phyloP scores from a whole-genome alignment of 2,329 filamentous ascomycete species.

The Calonectria hongkongensis region DNA sequence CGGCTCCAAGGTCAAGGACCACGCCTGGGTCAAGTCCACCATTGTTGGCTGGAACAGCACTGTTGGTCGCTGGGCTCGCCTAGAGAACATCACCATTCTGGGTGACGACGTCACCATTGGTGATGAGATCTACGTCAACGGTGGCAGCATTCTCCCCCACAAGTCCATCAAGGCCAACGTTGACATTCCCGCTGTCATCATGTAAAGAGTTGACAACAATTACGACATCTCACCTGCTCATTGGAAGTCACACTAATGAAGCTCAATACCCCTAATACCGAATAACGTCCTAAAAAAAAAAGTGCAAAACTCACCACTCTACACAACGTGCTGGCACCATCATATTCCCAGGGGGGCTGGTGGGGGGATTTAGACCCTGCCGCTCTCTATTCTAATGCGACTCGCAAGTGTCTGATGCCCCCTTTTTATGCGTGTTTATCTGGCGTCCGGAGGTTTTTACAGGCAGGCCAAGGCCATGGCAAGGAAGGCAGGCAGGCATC shows the following conservation, averaged over 20 bases:
- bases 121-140: slow-evolving; percentile 99
- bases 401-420: slow-evolving; percentile 54
- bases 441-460: slow-evolving; percentile 55
- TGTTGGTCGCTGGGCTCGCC: slow-evolving; percentile 94
- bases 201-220: slow-evolving; percentile 66
- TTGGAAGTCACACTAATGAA: slow-evolving; percentile 51
- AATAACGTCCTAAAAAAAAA: slow-evolving; percentile 48
- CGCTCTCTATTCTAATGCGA: slow-evolving; percentile 53
- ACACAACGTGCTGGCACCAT: slow-evolving; percentile 54
- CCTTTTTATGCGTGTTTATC: slow-evolving; percentile 56
- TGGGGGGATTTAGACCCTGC: slow-evolving; percentile 49
- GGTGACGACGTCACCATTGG: slow-evolving; percentile 98
- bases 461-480: slow-evolving; percentile 45
- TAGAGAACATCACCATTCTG: slow-evolving; percentile 98
- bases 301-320: slow-evolving; percentile 55
- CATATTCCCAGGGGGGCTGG: slow-evolving; percentile 48
- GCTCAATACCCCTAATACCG: slow-evolving; percentile 44
- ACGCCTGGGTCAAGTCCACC: slow-evolving; percentile 98
- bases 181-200: slow-evolving; percentile 83
- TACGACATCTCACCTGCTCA: slow-evolving; percentile 30
- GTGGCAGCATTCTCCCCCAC: slow-evolving; percentile 94
- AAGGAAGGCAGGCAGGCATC: slow-evolving; percentile 48
- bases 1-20: slow-evolving; percentile 96
- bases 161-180: slow-evolving; percentile 99
- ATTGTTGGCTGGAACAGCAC: slow-evolving; percentile 99